These are phyloP conservation scores for Solanum medicagineum DNA, from an alignment of 257 asterid genomes.

Conservation along the genomic window DNA sequence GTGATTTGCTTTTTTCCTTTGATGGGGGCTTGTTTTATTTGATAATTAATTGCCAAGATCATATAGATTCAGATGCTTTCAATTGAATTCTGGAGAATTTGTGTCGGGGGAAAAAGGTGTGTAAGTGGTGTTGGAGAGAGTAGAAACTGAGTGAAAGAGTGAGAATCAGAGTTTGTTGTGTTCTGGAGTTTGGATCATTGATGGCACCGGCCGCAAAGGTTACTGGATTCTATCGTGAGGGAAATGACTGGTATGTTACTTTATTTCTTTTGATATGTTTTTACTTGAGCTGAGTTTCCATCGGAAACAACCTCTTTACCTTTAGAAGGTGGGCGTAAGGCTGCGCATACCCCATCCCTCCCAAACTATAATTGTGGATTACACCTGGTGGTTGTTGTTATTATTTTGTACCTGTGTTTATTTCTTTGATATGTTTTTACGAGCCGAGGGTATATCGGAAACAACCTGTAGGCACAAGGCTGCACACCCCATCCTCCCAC, in stretches of 20 bases:
- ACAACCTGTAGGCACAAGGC: too few relatives aligned
- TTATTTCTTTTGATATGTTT: neutral
- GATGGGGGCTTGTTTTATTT: constrained; percentile 29
- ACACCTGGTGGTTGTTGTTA: neutral
- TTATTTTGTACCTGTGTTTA: neutral
- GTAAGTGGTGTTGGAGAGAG: neutral
- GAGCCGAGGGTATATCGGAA: too few relatives aligned
- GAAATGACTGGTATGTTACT: constrained; percentile 59
- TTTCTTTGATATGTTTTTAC: neutral
- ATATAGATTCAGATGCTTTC: constrained; percentile 14
- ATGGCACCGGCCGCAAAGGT: constrained; percentile 74
- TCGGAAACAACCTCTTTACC: neutral
- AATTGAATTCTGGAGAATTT: constrained; percentile 14
- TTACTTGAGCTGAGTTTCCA: neutral
- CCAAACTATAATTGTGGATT: neutral
- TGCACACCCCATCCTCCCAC: too few relatives aligned
- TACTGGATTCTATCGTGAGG: constrained; percentile 61
- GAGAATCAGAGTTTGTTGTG: neutral
- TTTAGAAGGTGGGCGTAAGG: neutral
- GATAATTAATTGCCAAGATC: constrained; percentile 29
- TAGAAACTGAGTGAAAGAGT: neutral
- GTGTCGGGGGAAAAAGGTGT: neutral
- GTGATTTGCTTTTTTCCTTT: constrained; percentile 33
- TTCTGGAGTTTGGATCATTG: constrained; percentile 7
- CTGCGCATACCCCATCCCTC: neutral